Evolutionary conservation across 2,329 filamentous ascomycete species (phyloP).

Genomic region (Fusarium tjaetaba): DNA sequence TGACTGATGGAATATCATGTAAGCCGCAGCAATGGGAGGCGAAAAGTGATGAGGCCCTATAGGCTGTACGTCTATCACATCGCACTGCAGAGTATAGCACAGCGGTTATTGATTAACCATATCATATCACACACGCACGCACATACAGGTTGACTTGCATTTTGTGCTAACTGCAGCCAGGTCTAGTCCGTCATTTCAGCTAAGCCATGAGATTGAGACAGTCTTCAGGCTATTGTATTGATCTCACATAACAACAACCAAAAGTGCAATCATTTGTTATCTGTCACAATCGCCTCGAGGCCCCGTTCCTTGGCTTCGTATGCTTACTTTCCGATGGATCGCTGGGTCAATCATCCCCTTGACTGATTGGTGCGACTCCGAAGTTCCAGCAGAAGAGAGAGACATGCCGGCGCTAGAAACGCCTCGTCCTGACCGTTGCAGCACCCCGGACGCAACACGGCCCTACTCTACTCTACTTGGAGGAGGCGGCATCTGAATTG

Average conservation of each 20-base stretch:
- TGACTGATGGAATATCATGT: not conserved
- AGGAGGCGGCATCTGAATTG: not conserved
- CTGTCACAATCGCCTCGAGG: constrained; percentile 3
- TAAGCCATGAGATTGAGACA: constrained; percentile 19
- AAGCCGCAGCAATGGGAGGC: constrained; percentile 1
- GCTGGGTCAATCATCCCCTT: not conserved
- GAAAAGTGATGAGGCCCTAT: constrained; percentile 33
- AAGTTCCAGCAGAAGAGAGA: constrained; percentile 1
- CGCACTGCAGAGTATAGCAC: constrained; percentile 14
- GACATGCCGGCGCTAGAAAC: constrained; percentile 36
- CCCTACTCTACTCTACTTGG: constrained; percentile 2
- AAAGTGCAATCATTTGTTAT: constrained; percentile 1
- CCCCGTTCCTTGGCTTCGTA: constrained; percentile 8
- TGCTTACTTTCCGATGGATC: not conserved
- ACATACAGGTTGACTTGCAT: not conserved
- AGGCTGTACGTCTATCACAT: constrained; percentile 36
- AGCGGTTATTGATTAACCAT: not conserved
- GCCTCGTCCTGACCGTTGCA: constrained; percentile 35
- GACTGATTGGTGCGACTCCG: not conserved
- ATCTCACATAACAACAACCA: constrained; percentile 5
- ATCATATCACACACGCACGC: not conserved
- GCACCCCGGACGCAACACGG: constrained; percentile 33
- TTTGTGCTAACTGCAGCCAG: not conserved
- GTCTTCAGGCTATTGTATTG: constrained; percentile 1
- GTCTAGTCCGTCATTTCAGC: not conserved